phyloP scores from a whole-genome alignment of 306 rosid genomes.

The Amphicarpaea edgeworthii region DNA sequence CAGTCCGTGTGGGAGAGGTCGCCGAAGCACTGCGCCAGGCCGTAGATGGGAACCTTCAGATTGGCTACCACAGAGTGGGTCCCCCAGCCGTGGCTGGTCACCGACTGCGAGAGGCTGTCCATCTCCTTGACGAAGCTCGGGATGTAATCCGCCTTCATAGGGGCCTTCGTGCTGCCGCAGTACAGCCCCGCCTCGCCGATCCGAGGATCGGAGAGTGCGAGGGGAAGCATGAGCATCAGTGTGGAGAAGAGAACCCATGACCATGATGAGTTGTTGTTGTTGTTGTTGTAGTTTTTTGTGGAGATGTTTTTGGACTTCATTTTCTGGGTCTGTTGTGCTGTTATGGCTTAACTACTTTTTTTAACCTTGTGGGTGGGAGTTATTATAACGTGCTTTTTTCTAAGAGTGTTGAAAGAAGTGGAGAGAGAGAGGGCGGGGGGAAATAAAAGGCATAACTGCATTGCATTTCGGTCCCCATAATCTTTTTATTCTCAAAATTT shows the following conservation, averaged over 20 bases:
- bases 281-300: not conserved
- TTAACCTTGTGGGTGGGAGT: not conserved
- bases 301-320: not conserved
- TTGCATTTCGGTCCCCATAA: too few relatives aligned
- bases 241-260: conserved; percentile 41
- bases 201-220: conserved; percentile 65
- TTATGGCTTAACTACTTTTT: not conserved
- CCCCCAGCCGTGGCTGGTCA: conserved; percentile 52
- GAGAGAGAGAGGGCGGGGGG: not conserved
- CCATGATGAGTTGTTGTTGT: not conserved
- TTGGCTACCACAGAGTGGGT: conserved; percentile 54
- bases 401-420: not conserved
- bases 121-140: conserved; percentile 74
- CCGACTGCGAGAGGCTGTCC: conserved; percentile 61
- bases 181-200: conserved; percentile 55
- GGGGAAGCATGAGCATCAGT: conserved; percentile 32
- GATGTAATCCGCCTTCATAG: conserved; percentile 45
- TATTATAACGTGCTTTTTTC: not conserved
- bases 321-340: not conserved
- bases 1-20: conserved; percentile 85
- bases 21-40: conserved; percentile 70
- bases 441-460: too few relatives aligned
- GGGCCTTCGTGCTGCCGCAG: conserved; percentile 58
- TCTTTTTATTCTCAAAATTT: too few relatives aligned
- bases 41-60: conserved; percentile 73